These are phyloP conservation scores for Neohortaea acidophila DNA, from an alignment of 495 filamentous ascomycete species.

Conservation along the genomic window DNA sequence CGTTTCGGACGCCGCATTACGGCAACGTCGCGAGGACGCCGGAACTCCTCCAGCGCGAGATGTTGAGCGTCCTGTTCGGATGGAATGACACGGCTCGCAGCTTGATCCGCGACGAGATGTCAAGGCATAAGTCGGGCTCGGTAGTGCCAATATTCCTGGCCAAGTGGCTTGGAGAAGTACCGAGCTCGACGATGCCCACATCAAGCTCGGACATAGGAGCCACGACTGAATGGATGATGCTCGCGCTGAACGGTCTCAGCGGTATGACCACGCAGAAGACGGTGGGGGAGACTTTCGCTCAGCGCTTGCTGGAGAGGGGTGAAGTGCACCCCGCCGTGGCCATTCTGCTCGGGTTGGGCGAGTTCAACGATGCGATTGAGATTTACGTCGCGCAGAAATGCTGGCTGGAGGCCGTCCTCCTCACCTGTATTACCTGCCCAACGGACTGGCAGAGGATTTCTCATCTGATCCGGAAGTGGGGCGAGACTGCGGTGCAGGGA, in stretches of 20 bases:
- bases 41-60: slow-evolving; percentile 74
- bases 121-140: slow-evolving; percentile 54
- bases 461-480: slow-evolving; percentile 82
- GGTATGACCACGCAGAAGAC: slow-evolving; percentile 66
- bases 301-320: slow-evolving; percentile 73
- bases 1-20: slow-evolving; percentile 51
- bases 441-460: slow-evolving; percentile 79
- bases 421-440: slow-evolving; percentile 51
- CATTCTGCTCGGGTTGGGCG: slow-evolving; percentile 80
- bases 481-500: slow-evolving; percentile 75
- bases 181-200: no score
- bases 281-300: slow-evolving; percentile 81
- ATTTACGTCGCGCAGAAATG: slow-evolving; percentile 84
- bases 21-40: slow-evolving; percentile 55
- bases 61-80: slow-evolving; percentile 89
- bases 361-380: slow-evolving; percentile 87
- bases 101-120: slow-evolving; percentile 74
- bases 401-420: slow-evolving; percentile 78
- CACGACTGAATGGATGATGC: slow-evolving; percentile 90
- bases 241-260: slow-evolving; percentile 78
- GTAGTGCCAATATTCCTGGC: slow-evolving; percentile 63
- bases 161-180: slow-evolving; percentile 88
- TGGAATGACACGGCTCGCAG: slow-evolving; percentile 78
- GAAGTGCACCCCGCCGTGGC: slow-evolving; percentile 86
- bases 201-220: slow-evolving; percentile 70